These are phyloP conservation scores for Spergularia azorica DNA, from an alignment of 179 eudicot genomes.

Conservation along the genomic window DNA sequence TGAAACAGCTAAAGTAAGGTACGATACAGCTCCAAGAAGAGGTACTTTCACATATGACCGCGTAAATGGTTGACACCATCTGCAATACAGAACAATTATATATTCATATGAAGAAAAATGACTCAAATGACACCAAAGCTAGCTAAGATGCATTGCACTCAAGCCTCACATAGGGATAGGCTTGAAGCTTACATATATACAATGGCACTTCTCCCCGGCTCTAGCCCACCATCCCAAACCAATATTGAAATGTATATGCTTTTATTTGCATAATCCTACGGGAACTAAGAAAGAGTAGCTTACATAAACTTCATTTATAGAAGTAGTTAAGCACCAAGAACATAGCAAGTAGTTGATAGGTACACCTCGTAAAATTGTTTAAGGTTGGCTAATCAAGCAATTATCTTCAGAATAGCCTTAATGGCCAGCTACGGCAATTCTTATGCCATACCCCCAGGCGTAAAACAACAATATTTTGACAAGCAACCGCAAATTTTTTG, in stretches of 20 bases:
- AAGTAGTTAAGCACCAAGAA: background rate
- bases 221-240: background rate
- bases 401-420: background rate
- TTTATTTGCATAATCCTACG: background rate
- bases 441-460: too few species aligned
- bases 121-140: background rate
- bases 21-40: conserved; percentile 68
- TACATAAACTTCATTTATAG: background rate
- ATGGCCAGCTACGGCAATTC: background rate
- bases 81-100: conserved; percentile 28
- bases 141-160: background rate
- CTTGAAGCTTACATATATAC: background rate
- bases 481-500: too few species aligned
- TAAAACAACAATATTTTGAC: too few species aligned
- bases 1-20: conserved; percentile 71
- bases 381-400: background rate
- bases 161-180: background rate
- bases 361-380: background rate
- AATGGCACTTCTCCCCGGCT: background rate
- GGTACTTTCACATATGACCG: conserved; percentile 69
- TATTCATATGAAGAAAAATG: background rate
- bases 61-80: conserved; percentile 59
- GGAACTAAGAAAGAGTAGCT: background rate
- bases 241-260: background rate
- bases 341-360: background rate